These are phyloP conservation scores for Mycosarcoma maydis DNA, from an alignment of 1,284 basidiomycete genomes.

Conservation along the genomic window DNA sequence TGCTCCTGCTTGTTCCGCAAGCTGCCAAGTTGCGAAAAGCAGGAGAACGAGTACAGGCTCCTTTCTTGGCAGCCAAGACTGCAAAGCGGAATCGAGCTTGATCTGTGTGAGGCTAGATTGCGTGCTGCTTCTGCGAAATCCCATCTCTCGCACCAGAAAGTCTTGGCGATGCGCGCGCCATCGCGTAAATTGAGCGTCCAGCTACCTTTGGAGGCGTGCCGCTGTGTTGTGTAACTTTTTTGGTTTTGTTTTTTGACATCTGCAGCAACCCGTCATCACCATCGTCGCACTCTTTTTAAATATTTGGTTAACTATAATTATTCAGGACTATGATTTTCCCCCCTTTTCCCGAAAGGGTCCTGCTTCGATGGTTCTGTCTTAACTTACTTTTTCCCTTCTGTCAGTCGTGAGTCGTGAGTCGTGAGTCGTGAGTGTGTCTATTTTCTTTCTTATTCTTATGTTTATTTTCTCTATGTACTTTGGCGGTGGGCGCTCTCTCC, in stretches of 20 bases:
- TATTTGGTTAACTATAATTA: too few relatives aligned
- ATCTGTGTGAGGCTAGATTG: not conserved
- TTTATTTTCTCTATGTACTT: not conserved
- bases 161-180: not conserved
- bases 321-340: too few relatives aligned
- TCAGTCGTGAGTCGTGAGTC: too few relatives aligned
- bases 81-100: too few relatives aligned
- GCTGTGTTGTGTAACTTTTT: not conserved
- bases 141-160: not conserved
- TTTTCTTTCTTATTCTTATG: too few relatives aligned
- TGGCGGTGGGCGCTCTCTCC: not conserved
- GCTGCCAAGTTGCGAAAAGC: too few relatives aligned
- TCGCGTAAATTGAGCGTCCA: not conserved
- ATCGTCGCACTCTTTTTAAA: too few relatives aligned
- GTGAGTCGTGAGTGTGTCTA: too few relatives aligned
- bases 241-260: not conserved
- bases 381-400: not conserved
- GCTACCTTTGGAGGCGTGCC: not conserved
- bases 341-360: not conserved
- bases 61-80: too few relatives aligned
- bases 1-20: too few relatives aligned
- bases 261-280: not conserved
- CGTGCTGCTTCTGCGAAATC: too few relatives aligned
- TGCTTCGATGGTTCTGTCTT: slow-evolving; percentile 1
- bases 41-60: too few relatives aligned